These are phyloP conservation scores for Aspergillus tubingensis DNA, from an alignment of 2,329 filamentous ascomycete species.

Conservation along the genomic window DNA sequence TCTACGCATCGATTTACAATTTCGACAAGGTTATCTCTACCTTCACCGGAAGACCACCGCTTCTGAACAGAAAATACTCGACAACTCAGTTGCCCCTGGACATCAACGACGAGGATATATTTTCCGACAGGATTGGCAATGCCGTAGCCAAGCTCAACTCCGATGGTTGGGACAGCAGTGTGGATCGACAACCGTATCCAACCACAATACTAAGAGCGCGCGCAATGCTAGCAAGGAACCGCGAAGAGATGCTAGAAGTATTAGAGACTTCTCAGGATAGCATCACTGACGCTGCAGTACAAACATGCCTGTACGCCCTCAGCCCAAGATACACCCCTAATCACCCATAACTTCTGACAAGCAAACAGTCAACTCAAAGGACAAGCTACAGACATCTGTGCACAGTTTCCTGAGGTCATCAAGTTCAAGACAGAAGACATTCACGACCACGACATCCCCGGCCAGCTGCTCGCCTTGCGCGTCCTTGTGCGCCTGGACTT, in stretches of 20 bases:
- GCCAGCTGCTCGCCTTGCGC: not conserved
- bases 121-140: not conserved
- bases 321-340: not conserved
- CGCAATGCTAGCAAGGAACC: slow-evolving; percentile 4
- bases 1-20: slow-evolving; percentile 8
- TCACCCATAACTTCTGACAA: no score
- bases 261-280: not conserved
- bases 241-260: slow-evolving; percentile 1
- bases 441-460: not conserved
- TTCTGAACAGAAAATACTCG: slow-evolving; percentile 4
- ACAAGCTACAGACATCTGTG: not conserved
- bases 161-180: not conserved
- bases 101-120: slow-evolving; percentile 5
- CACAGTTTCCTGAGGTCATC: not conserved
- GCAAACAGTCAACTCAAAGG: not conserved
- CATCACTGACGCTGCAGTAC: not conserved
- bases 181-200: not conserved
- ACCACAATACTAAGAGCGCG: not conserved
- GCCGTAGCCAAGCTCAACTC: not conserved
- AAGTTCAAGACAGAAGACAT: not conserved
- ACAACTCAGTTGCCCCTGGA: not conserved
- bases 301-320: not conserved
- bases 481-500: slow-evolving; percentile 2
- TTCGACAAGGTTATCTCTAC: slow-evolving; percentile 11
- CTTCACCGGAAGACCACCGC: not conserved